A percentile compares a stretch with the other conserved stretches of the same genome.
Conservation (phyloP, 2,329 filamentous ascomycete species). For the Elsinoe necatrix region DNA sequence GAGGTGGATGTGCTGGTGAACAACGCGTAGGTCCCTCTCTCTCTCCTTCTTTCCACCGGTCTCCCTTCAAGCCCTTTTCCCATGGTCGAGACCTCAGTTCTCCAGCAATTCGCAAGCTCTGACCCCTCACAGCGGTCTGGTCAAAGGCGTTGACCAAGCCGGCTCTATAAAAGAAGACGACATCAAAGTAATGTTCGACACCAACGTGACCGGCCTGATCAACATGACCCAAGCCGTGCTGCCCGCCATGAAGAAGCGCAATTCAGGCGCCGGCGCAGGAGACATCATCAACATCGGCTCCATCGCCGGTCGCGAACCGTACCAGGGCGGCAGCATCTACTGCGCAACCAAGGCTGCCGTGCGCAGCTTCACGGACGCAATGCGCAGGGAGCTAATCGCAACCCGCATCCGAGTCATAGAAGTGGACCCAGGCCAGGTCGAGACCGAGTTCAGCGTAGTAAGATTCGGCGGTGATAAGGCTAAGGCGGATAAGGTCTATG, state of each 20-base stretch:
- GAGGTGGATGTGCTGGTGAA: slow-evolving; percentile 87
- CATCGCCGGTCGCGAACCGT: slow-evolving; percentile 82
- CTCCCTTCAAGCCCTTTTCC: too few species aligned
- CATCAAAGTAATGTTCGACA: slow-evolving; percentile 78
- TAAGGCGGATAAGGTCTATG: slow-evolving; percentile 86
- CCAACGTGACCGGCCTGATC: slow-evolving; percentile 91
- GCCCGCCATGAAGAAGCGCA: slow-evolving; percentile 63
- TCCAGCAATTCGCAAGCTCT: too few species aligned
- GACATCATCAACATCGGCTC: slow-evolving; percentile 95
- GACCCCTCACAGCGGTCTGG: slow-evolving; percentile 58
- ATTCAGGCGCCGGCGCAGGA: slow-evolving; percentile 61
- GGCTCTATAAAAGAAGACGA: slow-evolving; percentile 76
- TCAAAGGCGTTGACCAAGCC: slow-evolving; percentile 78
- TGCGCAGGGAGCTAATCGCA: slow-evolving; percentile 75
- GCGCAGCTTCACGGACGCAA: slow-evolving; percentile 69
- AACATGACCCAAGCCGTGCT: slow-evolving; percentile 92
- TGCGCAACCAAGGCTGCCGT: slow-evolving; percentile 89
- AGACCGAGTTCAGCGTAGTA: slow-evolving; percentile 87
- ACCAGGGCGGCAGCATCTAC: slow-evolving; percentile 81
- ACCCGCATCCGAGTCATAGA: slow-evolving; percentile 76
- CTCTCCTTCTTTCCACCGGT: slow-evolving; percentile 20
- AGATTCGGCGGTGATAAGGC: slow-evolving; percentile 80
- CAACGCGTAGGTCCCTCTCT: slow-evolving; percentile 73
- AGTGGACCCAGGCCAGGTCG: slow-evolving; percentile 85
- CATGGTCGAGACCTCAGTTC: too few species aligned